These are phyloP conservation scores for Quercus tomentella DNA, from an alignment of 331 rosid species.

Conservation along the genomic window DNA sequence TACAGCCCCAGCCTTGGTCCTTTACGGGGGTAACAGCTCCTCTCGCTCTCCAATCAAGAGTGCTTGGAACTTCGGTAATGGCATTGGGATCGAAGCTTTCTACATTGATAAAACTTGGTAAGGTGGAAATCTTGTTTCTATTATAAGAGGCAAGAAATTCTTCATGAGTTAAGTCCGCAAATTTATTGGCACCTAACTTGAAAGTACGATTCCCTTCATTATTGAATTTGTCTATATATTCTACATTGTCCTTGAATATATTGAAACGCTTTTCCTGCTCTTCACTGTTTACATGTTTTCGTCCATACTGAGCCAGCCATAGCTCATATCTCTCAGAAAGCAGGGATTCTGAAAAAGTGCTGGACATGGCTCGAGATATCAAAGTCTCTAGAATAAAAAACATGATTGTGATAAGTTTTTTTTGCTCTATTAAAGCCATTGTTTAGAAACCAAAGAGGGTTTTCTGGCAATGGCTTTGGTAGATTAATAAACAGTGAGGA, in stretches of 20 bases:
- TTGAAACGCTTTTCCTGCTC: slow-evolving; percentile 12
- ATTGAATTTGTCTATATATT: slow-evolving; percentile 26
- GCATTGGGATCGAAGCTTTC: too few relatives aligned
- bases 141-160: slow-evolving; percentile 25
- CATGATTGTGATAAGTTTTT: background rate
- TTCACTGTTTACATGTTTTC: background rate
- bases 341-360: background rate
- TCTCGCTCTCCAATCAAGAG: slow-evolving; percentile 23
- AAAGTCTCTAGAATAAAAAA: background rate
- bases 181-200: slow-evolving; percentile 22
- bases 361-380: slow-evolving; percentile 6
- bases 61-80: background rate
- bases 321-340: background rate
- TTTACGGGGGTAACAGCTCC: slow-evolving; percentile 29
- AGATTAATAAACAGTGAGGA: background rate
- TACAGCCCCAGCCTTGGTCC: background rate
- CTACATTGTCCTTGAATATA: slow-evolving; percentile 9
- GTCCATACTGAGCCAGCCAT: background rate
- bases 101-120: background rate
- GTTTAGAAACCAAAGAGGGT: background rate
- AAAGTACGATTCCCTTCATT: slow-evolving; percentile 19
- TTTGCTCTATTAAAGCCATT: slow-evolving; percentile 9
- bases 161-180: slow-evolving; percentile 26
- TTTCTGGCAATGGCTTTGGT: background rate
- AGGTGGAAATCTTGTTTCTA: slow-evolving; percentile 5